Conservation (phyloP, 352 stramenopile species). For the Pythium myriotylum region DNA sequence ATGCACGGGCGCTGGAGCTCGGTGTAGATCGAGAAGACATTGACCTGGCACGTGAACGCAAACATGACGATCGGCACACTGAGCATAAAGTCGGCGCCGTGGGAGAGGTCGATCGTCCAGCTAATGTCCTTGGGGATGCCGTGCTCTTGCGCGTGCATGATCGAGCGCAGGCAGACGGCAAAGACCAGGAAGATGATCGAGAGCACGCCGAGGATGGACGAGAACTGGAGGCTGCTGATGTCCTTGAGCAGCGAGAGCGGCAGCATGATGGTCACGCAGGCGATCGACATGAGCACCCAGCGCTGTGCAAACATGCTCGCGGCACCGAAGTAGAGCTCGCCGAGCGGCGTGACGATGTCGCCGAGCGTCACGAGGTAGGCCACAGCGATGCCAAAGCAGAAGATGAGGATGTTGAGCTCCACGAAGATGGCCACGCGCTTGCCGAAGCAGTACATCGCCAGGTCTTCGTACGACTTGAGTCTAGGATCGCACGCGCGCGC, state of each 20-base stretch:
- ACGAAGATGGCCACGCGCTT: slow-evolving; percentile 85
- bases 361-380: slow-evolving; percentile 84
- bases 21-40: slow-evolving; percentile 90
- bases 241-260: slow-evolving; percentile 83
- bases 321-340: slow-evolving; percentile 69
- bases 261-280: slow-evolving; percentile 78
- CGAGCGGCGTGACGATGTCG: slow-evolving; percentile 80
- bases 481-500: too few relatives aligned
- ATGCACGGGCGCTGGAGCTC: slow-evolving; percentile 86
- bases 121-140: slow-evolving; percentile 68
- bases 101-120: slow-evolving; percentile 71
- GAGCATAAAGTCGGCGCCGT: slow-evolving; percentile 81
- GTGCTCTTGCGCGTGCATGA: slow-evolving; percentile 63
- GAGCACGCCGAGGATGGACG: slow-evolving; percentile 79
- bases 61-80: slow-evolving; percentile 90
- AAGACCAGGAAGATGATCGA: slow-evolving; percentile 88
- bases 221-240: slow-evolving; percentile 86
- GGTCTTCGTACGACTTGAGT: slow-evolving; percentile 86
- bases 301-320: slow-evolving; percentile 63
- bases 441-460: slow-evolving; percentile 83
- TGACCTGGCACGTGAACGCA: slow-evolving; percentile 88
- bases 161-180: slow-evolving; percentile 74
- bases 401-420: slow-evolving; percentile 85
- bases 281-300: slow-evolving; percentile 82
- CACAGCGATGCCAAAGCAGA: slow-evolving; percentile 86